phyloP scores from a whole-genome alignment of 2,329 filamentous ascomycete species.

The Aspergillus bombycis region DNA sequence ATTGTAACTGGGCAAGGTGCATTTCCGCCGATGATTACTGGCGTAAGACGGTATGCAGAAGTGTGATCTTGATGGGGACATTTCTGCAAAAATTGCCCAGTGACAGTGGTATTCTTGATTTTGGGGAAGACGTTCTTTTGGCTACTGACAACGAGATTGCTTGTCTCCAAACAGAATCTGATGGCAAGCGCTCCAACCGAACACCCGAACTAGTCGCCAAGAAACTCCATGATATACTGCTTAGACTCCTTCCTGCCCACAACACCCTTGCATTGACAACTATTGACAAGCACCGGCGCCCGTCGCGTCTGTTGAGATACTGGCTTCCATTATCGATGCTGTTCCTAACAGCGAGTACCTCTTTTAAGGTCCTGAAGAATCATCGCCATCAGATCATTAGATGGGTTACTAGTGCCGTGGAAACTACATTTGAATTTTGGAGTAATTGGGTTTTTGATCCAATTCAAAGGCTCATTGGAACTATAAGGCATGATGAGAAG shows the following conservation, averaged over 20 bases:
- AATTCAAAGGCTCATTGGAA: conserved; percentile 77
- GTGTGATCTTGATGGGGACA: conserved; percentile 82
- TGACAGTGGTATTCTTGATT: conserved; percentile 57
- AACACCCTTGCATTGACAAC: conserved; percentile 58
- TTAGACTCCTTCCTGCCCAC: conserved; percentile 70
- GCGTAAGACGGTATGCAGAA: conserved; percentile 78
- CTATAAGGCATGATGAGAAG: conserved; percentile 87
- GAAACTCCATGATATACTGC: conserved; percentile 61
- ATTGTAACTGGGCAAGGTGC: conserved; percentile 52
- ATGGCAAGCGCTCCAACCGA: conserved; percentile 31
- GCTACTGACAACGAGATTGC: conserved; percentile 64
- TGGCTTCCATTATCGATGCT: conserved; percentile 78
- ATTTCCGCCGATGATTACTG: conserved; percentile 53
- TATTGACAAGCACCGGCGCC: conserved; percentile 71
- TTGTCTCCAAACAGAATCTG: conserved; percentile 35
- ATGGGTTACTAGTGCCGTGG: conserved; percentile 79
- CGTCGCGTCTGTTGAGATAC: conserved; percentile 75
- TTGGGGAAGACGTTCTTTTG: conserved; percentile 59
- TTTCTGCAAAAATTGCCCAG: conserved; percentile 73
- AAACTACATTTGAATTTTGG: conserved; percentile 87
- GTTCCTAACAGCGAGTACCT: conserved; percentile 80
- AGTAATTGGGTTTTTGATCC: conserved; percentile 94
- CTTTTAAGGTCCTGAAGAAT: conserved; percentile 77
- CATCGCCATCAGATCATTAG: conserved; percentile 74
- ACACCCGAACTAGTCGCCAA: conserved; percentile 42